Base-by-base conservation (phyloP, 2,329 filamentous ascomycete species). In the Penicillium sp. region DNA sequence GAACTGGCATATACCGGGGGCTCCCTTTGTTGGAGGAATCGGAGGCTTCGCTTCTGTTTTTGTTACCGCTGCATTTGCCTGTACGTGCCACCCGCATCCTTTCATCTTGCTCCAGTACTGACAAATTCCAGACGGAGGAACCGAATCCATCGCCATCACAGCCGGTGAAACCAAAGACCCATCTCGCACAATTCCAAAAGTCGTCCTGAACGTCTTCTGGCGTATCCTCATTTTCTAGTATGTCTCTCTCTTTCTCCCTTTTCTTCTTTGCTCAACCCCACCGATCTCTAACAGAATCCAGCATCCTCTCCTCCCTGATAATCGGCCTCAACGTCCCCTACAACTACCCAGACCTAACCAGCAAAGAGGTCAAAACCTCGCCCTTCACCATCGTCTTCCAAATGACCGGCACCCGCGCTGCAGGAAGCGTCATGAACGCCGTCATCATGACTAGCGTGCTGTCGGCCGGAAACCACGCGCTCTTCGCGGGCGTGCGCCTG, bases 171-270 rank as follows among this genome's bases (percentile, higher is more conserved):
- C 88, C 2, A 86, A 84, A 66, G 82, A 89, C 66, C 88, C 88
- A 0, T 81, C 84, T 19, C 83, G 82, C 65, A 88, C 83, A 60
- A 76, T 90, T 38, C 88, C 88, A 1, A 82, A 82, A 3, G 88
- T 89, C 3, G 85, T 90, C 50, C 86, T 86, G 66, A 89, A 89
- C 59, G 86, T 88, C 45, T 88, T 89, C 69, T 89, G 85, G 85
- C 83, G 87, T 5, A 87, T 87, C 57, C 64, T 86, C 3, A 77
- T 86, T 8, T 86, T 87, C 73, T 84, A 83, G 58, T 60, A 23
- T 7, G 50, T 50, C 11, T 31, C 5, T 50, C 11, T 31, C 5
- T 8, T 13, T 3, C 7, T 15, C 19, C 29, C 17, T 2, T 23
- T n/a, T 23, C 6, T 41, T 41, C 21, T 13, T 47, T 23, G 2